phyloP scores from a whole-genome alignment of 495 filamentous ascomycete genomes.

The Xylaria flabelliformis region DNA sequence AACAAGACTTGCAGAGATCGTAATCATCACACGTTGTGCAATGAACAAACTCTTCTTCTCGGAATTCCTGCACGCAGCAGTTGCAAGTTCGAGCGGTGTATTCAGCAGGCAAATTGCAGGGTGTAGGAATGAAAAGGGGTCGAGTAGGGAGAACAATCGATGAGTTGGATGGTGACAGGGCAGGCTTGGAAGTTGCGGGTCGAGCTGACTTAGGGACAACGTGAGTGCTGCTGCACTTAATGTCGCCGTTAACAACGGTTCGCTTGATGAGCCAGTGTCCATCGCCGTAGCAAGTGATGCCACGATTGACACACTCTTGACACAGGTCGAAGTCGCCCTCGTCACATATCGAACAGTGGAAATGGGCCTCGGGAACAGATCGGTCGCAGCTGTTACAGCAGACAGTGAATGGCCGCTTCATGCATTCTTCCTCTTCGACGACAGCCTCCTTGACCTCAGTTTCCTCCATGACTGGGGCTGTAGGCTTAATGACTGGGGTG shows the following conservation, averaged over 20 bases:
- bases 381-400: constrained; percentile 91
- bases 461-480: background rate
- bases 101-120: background rate
- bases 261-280: constrained; percentile 96
- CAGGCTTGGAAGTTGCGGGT: constrained; percentile 18
- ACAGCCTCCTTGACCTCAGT: background rate
- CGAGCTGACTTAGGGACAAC: constrained; percentile 59
- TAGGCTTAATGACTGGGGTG: background rate
- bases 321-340: constrained; percentile 96
- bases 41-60: constrained; percentile 80
- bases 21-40: constrained; percentile 88
- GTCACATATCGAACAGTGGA: constrained; percentile 93
- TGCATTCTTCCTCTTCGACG: constrained; percentile 19
- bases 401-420: constrained; percentile 60
- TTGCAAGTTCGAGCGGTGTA: constrained; percentile 82
- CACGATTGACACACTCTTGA: constrained; percentile 73
- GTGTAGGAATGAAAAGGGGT: constrained; percentile 31
- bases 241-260: constrained; percentile 74
- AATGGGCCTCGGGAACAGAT: constrained; percentile 81
- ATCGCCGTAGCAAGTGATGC: constrained; percentile 75
- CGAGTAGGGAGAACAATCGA: background rate
- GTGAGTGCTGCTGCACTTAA: constrained; percentile 86
- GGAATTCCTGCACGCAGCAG: constrained; percentile 79
- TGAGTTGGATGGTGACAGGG: background rate
- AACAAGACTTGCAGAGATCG: constrained; percentile 87